phyloP scores from a whole-genome alignment of 805 yeast species.

The Nakazawaea populi region DNA sequence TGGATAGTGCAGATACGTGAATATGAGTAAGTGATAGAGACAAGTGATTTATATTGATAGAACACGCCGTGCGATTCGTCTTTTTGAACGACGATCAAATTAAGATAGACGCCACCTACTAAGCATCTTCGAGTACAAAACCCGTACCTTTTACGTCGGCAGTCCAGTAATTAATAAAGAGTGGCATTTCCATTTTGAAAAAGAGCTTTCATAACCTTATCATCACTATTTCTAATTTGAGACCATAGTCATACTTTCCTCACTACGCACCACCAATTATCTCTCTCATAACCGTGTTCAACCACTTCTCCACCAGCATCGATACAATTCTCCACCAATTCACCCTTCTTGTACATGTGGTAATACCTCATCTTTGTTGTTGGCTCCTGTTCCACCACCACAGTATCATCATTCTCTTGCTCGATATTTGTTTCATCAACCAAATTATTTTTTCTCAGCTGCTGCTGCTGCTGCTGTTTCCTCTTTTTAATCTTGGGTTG shows the following conservation, averaged over 20 bases:
- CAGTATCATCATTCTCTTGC: slow-evolving; percentile 15
- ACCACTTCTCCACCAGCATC: slow-evolving; percentile 68
- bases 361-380: slow-evolving; percentile 78
- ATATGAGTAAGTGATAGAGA: no score
- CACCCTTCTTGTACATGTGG: slow-evolving; percentile 83
- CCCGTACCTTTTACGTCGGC: no score
- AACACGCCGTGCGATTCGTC: no score
- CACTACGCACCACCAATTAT: slow-evolving; percentile 84
- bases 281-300: slow-evolving; percentile 81
- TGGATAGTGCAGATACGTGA: no score
- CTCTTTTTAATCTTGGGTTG: slow-evolving; percentile 28
- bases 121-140: no score
- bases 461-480: slow-evolving; percentile 20
- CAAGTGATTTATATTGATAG: no score
- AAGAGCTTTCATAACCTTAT: no score
- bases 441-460: slow-evolving; percentile 3
- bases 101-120: no score
- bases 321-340: slow-evolving; percentile 62
- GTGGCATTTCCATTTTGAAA: no score
- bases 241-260: slow-evolving; percentile 20
- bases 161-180: no score
- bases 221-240: no score
- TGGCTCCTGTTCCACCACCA: slow-evolving; percentile 14
- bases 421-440: background rate
- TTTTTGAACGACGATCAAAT: no score